phyloP scores from a whole-genome alignment of 2,329 filamentous ascomycete genomes.

The Juglanconis oblonga region DNA sequence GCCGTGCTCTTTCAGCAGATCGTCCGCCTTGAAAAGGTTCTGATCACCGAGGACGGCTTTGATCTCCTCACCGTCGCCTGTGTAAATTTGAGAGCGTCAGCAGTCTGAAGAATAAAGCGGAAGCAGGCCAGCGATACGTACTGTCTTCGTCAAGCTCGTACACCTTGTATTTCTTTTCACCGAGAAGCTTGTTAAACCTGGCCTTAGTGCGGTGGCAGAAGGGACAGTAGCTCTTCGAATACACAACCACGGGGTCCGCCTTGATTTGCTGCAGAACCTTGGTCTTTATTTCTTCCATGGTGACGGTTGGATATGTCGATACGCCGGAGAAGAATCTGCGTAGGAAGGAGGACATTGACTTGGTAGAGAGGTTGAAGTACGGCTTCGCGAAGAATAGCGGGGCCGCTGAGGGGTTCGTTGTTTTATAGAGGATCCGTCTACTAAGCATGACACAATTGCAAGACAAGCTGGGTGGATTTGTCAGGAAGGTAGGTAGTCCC shows the following conservation, averaged over 20 bases:
- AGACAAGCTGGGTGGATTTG: too few relatives aligned
- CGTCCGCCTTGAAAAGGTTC: neutral
- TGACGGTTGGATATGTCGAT: too few relatives aligned
- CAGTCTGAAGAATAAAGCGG: neutral
- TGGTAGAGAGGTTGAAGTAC: too few relatives aligned
- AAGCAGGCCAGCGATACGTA: slow-evolving; percentile 45
- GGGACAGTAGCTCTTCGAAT: slow-evolving; percentile 97
- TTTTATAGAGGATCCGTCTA: too few relatives aligned
- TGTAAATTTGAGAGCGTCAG: neutral
- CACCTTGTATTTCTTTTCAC: slow-evolving; percentile 36
- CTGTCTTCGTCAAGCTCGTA: slow-evolving; percentile 84
- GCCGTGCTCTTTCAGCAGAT: neutral
- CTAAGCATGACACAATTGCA: too few relatives aligned
- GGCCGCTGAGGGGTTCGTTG: neutral
- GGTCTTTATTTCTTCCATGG: too few relatives aligned
- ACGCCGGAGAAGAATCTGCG: slow-evolving; percentile 61
- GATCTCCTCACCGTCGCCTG: slow-evolving; percentile 78
- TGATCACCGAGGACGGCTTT: slow-evolving; percentile 69
- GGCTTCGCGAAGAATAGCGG: too few relatives aligned
- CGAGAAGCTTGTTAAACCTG: too few relatives aligned
- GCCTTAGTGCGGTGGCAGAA: slow-evolving; percentile 81
- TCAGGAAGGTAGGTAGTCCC: too few relatives aligned
- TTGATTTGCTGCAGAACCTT: slow-evolving; percentile 69
- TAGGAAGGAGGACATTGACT: slow-evolving; percentile 65
- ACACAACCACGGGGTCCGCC: slow-evolving; percentile 87